A percentile compares a stretch with the other conserved stretches of the same genome.
Conservation (phyloP, 2,329 filamentous ascomycete species). For the Elsinoe perseae region DNA sequence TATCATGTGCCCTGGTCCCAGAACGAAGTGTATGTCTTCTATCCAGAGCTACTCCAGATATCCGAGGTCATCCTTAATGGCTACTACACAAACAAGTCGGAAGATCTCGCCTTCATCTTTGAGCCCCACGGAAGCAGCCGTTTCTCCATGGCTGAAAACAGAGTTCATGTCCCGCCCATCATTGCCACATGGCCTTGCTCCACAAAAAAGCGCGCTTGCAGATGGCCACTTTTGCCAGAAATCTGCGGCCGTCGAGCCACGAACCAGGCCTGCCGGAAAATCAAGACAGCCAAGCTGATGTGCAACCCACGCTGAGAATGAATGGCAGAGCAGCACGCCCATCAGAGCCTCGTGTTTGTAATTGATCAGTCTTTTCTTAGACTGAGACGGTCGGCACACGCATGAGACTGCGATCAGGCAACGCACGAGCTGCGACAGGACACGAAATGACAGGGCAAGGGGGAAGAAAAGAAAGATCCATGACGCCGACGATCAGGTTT, state of each 20-base stretch:
- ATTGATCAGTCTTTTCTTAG: conserved; percentile 1
- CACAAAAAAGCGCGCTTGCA: not conserved
- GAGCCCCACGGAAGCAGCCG: not conserved
- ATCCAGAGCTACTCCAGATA: not conserved
- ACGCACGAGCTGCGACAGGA: not conserved
- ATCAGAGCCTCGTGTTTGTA: conserved; percentile 9
- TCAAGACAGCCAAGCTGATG: not conserved
- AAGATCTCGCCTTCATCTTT: not conserved
- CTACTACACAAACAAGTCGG: not conserved
- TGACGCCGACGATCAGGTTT: conserved; percentile 14
- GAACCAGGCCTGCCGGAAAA: conserved; percentile 7
- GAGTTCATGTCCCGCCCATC: not conserved
- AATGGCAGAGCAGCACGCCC: not conserved
- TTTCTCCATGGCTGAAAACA: not conserved
- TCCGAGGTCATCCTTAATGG: not conserved
- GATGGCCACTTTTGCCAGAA: not conserved
- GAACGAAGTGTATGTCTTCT: not conserved
- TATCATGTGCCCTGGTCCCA: not conserved
- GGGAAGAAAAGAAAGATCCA: conserved; percentile 6
- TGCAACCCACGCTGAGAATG: not conserved
- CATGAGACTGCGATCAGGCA: not conserved
- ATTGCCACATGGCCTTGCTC: conserved; percentile 5
- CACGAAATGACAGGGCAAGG: not conserved
- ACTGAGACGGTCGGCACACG: conserved; percentile 3
- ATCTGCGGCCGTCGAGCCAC: conserved; percentile 9